Evolutionary conservation across 2,329 filamentous ascomycete genomes (phyloP), one percentile per base, ranked within the genome.

Genomic region (Diaporthe humulicola): DNA sequence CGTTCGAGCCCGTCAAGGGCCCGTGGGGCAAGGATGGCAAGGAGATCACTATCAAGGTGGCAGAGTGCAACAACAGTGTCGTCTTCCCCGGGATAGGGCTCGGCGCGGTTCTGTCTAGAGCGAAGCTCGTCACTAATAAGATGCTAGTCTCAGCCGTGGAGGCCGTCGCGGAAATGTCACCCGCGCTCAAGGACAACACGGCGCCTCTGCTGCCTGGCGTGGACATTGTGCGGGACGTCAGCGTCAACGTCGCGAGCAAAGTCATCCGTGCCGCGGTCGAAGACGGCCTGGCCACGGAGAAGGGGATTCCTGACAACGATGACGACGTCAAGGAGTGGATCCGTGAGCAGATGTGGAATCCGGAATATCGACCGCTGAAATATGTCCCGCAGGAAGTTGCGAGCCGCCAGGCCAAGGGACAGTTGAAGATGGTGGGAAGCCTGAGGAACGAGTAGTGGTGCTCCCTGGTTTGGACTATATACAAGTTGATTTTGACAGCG

Each of bases 51-150:
- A 85, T 89, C 74, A 83, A 87, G 38, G 81, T 89, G 80, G 94
- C 94, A 33, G 95, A 98, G 83, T 98, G 95, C 85, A 98, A 98
- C 85, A 98, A 98, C 84, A 93, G 92, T 0, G 94, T 94, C 45
- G 93, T 93, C 22, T 98, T 97, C 82, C 95, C 95, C 0, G 95
- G 95, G 0, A 96, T 98, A 74, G 95, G 95, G 0, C 91, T 98
- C 1, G 95, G 95, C 15, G 90, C 90, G 10, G 90, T 98, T 0
- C 89, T 98, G 1, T 92, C 88, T 36, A 91, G 94, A 19, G 88
- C 93, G 3, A 88, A 86, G 17, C 87, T 92, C 0, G 84, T 98
- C 38, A 93, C 93, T 0, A 92, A 96, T 76, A 90, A 90, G 76
- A 96, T 98, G 91, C 90, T 98, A 17, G 93, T 97, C 0, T 93